Evolutionary conservation across 306 rosid species (phyloP).

Genomic region (Cucumis hystrix): DNA sequence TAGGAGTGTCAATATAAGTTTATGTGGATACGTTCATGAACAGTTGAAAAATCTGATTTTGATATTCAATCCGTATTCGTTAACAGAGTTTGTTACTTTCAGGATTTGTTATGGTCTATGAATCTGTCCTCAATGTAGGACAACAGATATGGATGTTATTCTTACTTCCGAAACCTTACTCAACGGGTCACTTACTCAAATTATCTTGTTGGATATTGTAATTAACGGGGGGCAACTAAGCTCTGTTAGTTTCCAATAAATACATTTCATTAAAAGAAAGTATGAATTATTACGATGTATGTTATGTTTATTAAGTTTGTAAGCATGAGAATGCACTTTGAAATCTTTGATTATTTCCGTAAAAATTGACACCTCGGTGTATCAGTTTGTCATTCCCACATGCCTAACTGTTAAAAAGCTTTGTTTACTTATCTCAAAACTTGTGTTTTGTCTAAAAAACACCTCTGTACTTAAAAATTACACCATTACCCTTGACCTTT

Average conservation of each 20-base stretch:
- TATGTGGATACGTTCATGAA: background rate
- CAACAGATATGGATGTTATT: background rate
- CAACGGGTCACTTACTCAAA: background rate
- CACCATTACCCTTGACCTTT: no score
- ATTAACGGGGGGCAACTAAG: background rate
- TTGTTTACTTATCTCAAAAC: background rate
- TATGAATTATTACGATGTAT: background rate
- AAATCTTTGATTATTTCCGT: background rate
- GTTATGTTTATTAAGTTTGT: background rate
- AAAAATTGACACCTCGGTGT: background rate
- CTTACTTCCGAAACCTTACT: background rate
- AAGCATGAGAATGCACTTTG: background rate
- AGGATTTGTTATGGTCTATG: background rate
- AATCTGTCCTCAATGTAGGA: background rate
- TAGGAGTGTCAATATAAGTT: background rate
- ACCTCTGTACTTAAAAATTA: no score
- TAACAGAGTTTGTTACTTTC: background rate
- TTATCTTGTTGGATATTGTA: background rate
- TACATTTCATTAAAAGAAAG: background rate
- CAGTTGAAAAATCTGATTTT: background rate
- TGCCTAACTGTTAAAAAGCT: background rate
- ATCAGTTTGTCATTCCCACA: background rate
- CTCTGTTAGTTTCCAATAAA: background rate
- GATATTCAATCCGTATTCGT: background rate
- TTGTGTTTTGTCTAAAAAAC: no score